These are phyloP conservation scores for Penicillium roqueforti DNA, from an alignment of 495 filamentous ascomycete genomes.

Conservation along the genomic window DNA sequence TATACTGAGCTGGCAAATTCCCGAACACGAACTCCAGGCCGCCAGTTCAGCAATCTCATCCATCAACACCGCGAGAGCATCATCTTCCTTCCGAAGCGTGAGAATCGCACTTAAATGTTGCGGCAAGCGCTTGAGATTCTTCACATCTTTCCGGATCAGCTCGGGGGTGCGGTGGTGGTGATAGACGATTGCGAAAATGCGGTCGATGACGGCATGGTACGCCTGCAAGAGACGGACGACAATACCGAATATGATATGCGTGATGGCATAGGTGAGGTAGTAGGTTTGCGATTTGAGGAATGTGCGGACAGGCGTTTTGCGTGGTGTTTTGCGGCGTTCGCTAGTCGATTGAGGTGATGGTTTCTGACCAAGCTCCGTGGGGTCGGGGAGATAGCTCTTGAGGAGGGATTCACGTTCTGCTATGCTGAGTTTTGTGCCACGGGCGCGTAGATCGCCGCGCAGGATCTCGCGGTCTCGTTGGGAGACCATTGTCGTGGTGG, in stretches of 20 bases:
- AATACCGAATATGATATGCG: conserved; percentile 80
- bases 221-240: conserved; percentile 76
- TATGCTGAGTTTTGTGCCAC: conserved; percentile 55
- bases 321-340: conserved; percentile 31
- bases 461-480: conserved; percentile 54
- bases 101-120: conserved; percentile 85
- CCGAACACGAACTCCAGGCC: conserved; percentile 85
- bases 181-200: conserved; percentile 71
- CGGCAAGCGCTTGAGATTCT: conserved; percentile 63
- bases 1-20: conserved; percentile 78
- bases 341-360: conserved; percentile 13
- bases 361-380: conserved; percentile 36
- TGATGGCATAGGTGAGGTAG: conserved; percentile 61
- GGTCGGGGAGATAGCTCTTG: conserved; percentile 69
- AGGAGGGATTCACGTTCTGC: conserved; percentile 68
- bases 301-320: conserved; percentile 54
- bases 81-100: conserved; percentile 65
- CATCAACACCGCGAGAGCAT: conserved; percentile 72
- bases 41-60: conserved; percentile 86
- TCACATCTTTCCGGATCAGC: conserved; percentile 85
- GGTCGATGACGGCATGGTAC: conserved; percentile 71
- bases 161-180: conserved; percentile 94
- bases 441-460: conserved; percentile 56
- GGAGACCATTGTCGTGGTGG: conserved; percentile 46
- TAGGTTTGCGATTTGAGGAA: conserved; percentile 66